Evolutionary conservation across 768 basidiomycete species (phyloP), one percentile per base, ranked within the genome.

Genomic region (Macrolepiota fuliginosa): DNA sequence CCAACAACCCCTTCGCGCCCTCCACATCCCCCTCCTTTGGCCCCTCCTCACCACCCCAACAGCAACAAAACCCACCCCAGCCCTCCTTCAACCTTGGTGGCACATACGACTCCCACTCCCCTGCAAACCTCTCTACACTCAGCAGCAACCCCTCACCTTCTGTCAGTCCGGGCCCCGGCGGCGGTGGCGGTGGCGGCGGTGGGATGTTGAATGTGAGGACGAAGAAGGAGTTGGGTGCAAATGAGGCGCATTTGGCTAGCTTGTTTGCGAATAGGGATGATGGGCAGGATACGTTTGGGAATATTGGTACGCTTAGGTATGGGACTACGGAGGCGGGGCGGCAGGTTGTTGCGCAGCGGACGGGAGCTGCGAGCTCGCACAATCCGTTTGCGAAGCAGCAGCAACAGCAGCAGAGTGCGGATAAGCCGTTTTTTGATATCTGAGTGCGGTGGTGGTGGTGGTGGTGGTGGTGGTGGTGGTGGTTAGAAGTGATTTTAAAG

Each of bases 241-340:
- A 96, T 71, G 86, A 91, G 63, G 83, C 93, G 13, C 83, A 88
- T 39, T 83, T 99, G 56, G 95, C 96, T 2, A 78, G 73, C 56
- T 74, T 98, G 67, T 87, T 98, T 64, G 96, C 92, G 5, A 92
- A 91, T 69, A 81, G 89, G 54, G 96, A 97, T 60, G 94, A 92
- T 67, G 96, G 97, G 1, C 79, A 91, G 71, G 97, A 99, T 75
- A 96, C 96, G 56, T 98, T 98, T 70, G 96, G 96, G 54, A 99
- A 98, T 72, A 67, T 86, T 35, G 96, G 96, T 19, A 63, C 79
- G 55, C 71, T 96, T 65, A 84, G 84, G 65, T 91, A 86, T 62
- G 87, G 86, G 1, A 78, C 84, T 54, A 83, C 84, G 0, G 78
- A 81, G 37, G 86, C 83, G 17, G 85, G 85, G 9, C 74, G 77